Evolutionary conservation across 192 early-diverging fungal genomes (phyloP).

Genomic region (Kappamyces sp.): DNA sequence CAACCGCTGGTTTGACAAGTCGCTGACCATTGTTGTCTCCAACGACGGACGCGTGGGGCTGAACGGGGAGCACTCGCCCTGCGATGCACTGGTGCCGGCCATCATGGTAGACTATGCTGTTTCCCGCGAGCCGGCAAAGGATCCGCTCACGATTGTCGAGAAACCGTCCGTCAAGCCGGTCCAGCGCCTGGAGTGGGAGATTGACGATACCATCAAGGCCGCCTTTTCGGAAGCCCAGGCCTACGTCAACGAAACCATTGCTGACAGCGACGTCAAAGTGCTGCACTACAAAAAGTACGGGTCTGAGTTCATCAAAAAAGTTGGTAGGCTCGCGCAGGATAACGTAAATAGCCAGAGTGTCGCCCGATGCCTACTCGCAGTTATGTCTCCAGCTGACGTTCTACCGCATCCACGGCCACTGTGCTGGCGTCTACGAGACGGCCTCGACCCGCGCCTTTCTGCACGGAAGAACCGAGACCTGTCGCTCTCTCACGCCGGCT

Average conservation of each 20-base stretch:
- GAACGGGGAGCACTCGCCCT: conserved; percentile 71
- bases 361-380: conserved; percentile 77
- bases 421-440: conserved; percentile 78
- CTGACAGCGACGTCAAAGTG: conserved; percentile 56
- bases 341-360: conserved; percentile 64
- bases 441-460: conserved; percentile 71
- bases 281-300: conserved; percentile 68
- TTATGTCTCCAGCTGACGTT: conserved; percentile 82
- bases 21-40: conserved; percentile 59
- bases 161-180: conserved; percentile 6
- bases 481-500: conserved; percentile 67
- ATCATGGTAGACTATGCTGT: conserved; percentile 46
- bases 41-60: conserved; percentile 60
- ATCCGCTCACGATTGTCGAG: conserved; percentile 21
- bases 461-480: conserved; percentile 84
- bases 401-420: conserved; percentile 59
- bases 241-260: conserved; percentile 42
- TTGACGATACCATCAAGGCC: conserved; percentile 26
- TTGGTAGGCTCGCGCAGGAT: conserved; percentile 49
- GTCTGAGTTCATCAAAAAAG: conserved; percentile 66
- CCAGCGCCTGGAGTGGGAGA: conserved; percentile 26
- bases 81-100: conserved; percentile 73
- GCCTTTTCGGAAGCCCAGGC: conserved; percentile 47
- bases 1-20: conserved; percentile 91
- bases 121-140: conserved; percentile 25